Evolutionary conservation across 2,329 filamentous ascomycete genomes (phyloP).

Genomic region (Apiospora phragmitis): DNA sequence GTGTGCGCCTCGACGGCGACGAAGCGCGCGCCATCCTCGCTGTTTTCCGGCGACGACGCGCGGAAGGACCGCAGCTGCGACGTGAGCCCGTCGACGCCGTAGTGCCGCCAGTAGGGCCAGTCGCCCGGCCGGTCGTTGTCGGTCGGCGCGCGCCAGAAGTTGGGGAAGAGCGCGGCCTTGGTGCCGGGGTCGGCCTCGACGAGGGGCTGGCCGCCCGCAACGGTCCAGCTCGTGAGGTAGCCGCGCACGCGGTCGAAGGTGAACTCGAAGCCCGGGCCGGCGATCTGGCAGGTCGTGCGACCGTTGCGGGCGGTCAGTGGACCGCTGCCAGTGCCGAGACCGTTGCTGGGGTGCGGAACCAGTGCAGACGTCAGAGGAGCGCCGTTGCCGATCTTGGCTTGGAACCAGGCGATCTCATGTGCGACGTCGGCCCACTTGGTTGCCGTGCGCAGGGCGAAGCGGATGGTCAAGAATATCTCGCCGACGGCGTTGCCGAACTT

Average conservation of each 20-base stretch:
- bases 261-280: slow-evolving; percentile 37
- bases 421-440: slow-evolving; percentile 52
- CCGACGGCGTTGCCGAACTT: slow-evolving; percentile 29
- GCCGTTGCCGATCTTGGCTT: slow-evolving; percentile 39
- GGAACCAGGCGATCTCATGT: slow-evolving; percentile 57
- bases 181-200: slow-evolving; percentile 37
- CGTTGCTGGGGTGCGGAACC: slow-evolving; percentile 13
- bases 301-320: slow-evolving; percentile 23
- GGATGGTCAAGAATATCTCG: slow-evolving; percentile 47
- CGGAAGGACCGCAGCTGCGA: slow-evolving; percentile 46
- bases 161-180: slow-evolving; percentile 40
- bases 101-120: slow-evolving; percentile 58
- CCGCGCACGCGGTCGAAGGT: slow-evolving; percentile 48
- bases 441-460: slow-evolving; percentile 41
- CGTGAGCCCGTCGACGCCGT: slow-evolving; percentile 47
- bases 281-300: slow-evolving; percentile 28
- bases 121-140: slow-evolving; percentile 62
- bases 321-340: background rate
- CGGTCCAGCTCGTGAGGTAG: slow-evolving; percentile 42
- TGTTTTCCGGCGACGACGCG: slow-evolving; percentile 21
- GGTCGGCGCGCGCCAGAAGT: slow-evolving; percentile 65
- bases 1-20: slow-evolving; percentile 44
- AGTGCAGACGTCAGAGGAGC: background rate
- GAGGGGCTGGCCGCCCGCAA: slow-evolving; percentile 31
- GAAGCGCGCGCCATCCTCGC: slow-evolving; percentile 13